These are phyloP conservation scores for Russula foetens DNA, from an alignment of 768 basidiomycete species.

Conservation along the genomic window DNA sequence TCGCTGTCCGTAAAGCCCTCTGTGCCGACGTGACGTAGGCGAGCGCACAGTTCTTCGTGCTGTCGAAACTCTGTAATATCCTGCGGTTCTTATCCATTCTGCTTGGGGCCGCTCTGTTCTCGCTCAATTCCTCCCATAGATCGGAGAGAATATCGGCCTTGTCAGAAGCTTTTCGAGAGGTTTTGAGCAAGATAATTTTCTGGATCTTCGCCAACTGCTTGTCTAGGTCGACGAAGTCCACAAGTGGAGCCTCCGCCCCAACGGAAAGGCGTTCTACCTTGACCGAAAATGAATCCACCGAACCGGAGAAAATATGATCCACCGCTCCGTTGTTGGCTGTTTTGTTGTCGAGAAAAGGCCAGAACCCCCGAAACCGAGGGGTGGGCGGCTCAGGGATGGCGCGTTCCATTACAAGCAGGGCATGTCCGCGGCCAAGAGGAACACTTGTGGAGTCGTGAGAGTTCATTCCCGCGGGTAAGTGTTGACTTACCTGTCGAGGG, in stretches of 20 bases:
- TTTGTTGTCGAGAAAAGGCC: not conserved
- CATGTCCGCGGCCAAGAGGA: not conserved
- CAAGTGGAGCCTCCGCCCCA: not conserved
- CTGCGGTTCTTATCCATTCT: not conserved
- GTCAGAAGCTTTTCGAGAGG: not conserved
- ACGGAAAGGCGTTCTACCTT: not conserved
- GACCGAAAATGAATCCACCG: not conserved
- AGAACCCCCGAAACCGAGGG: not conserved
- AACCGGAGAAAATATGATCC: not conserved
- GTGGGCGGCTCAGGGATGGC: not conserved
- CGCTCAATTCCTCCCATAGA: not conserved
- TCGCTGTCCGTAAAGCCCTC: too few species aligned
- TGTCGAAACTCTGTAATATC: too few species aligned
- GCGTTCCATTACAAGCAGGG: not conserved
- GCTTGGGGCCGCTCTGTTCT: not conserved
- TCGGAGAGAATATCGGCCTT: not conserved
- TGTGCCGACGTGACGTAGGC: too few species aligned
- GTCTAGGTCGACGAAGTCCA: not conserved
- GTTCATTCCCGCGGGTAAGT: slow-evolving; percentile 34
- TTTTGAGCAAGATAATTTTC: not conserved
- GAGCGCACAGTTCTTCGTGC: too few species aligned
- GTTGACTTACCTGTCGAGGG: slow-evolving; percentile 35
- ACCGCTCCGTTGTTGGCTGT: not conserved
- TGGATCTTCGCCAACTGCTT: not conserved
- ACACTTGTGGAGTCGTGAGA: not conserved